Base-by-base conservation (phyloP, 176 grass and related monocot genomes). In the Miscanthus lutarioriparius region DNA sequence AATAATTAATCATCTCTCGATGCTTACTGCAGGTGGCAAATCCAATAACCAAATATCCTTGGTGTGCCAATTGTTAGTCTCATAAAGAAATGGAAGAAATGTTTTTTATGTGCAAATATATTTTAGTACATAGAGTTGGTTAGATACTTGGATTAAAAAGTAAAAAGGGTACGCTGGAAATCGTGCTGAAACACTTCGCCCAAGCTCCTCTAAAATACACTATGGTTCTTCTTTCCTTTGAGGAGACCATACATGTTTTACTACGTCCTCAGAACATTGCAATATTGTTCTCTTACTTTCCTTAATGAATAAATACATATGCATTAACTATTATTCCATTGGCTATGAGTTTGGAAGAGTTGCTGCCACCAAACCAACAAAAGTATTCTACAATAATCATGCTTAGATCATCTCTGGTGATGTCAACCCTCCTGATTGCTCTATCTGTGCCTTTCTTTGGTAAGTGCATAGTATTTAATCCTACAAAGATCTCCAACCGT, bases 41-140 rank as follows among this genome's bases (percentile, higher is more conserved):
- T 84, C 96, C 92, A 54, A 92, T 98, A 74, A 92, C 92, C 16
- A 98, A 95, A 98, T 98, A 97, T 97, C 94, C 92, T 97, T 94
- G 20, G 19, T 56, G 43, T 59, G 14, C 8, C 30, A 58, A 7
- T 45, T 73, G 75, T 62, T 71, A 62, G 33, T 71, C 66, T 78
- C 27, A 78, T 33, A 44, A 16, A 10, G 4, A 23, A 79, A 17
- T 37, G 43, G 64, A 69, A 10, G 0, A 64, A 30, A 20, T 64
- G 64, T 39, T 30, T 45, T 13, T 6, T 17, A 36, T 25, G 15
- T 4, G 13, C 22, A 74, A 47, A 7, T 16, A 74, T 17, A 79
- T 36, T 85, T n/a, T 16, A 59, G 8, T 41, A 19, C 54, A 36
- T 28, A 22, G 6, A 56, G 53, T 56, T 56, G 7, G 19, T 56